These are phyloP conservation scores for Aspergillus biplanus DNA, from an alignment of 495 filamentous ascomycete genomes.

Conservation along the genomic window DNA sequence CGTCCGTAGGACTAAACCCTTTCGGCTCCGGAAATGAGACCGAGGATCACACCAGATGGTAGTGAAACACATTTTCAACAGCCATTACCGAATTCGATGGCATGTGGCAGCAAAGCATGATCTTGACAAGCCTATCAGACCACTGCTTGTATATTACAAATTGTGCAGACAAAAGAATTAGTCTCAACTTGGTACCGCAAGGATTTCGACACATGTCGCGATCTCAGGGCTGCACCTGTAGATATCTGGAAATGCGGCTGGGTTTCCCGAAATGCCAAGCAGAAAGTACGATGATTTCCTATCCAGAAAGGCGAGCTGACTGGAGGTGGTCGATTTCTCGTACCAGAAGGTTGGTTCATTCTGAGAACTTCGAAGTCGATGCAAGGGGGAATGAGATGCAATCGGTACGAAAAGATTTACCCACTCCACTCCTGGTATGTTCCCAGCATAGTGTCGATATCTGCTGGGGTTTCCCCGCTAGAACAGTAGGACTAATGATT, in stretches of 20 bases:
- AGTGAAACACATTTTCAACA: not conserved
- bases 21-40: conserved; percentile 2
- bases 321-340: not conserved
- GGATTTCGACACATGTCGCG: not conserved
- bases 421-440: no score
- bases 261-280: not conserved
- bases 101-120: not conserved
- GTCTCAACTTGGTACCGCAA: not conserved
- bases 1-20: not conserved
- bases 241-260: not conserved
- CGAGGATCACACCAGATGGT: not conserved
- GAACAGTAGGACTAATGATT: no score
- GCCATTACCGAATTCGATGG: not conserved
- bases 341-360: not conserved
- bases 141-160: not conserved
- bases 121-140: not conserved
- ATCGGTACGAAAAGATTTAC: no score
- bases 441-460: no score
- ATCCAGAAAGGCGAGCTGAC: not conserved
- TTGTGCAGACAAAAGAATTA: not conserved
- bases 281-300: not conserved
- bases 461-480: no score
- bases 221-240: not conserved
- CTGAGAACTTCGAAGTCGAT: not conserved
- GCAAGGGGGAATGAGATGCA: no score